These are phyloP conservation scores for Hirschioporus abietinus DNA, from an alignment of 768 basidiomycete species.

Conservation along the genomic window DNA sequence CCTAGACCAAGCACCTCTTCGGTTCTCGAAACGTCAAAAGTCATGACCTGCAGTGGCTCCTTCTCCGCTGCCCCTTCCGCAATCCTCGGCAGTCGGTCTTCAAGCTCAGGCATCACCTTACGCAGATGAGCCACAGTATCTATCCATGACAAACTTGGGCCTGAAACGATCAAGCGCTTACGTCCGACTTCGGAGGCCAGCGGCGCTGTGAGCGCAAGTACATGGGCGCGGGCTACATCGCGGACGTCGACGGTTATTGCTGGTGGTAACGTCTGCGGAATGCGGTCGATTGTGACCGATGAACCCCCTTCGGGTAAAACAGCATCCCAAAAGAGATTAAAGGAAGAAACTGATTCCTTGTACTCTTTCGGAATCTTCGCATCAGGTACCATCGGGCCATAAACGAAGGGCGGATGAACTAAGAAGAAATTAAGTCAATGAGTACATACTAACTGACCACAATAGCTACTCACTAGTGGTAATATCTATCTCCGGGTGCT, in stretches of 20 bases:
- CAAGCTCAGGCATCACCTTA: neutral
- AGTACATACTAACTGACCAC: neutral
- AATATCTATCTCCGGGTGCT: constrained; percentile 12
- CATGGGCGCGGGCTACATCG: constrained; percentile 27
- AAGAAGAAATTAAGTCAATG: neutral
- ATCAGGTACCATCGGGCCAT: constrained; percentile 30
- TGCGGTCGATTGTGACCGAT: constrained; percentile 5
- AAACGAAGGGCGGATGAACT: constrained; percentile 36
- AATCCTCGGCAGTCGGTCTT: neutral
- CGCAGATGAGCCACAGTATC: neutral
- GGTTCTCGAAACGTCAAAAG: neutral
- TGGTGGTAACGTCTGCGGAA: neutral
- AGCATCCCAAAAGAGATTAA: constrained; percentile 20
- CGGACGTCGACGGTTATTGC: constrained; percentile 21
- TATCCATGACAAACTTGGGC: constrained; percentile 6
- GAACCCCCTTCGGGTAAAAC: neutral
- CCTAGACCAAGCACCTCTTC: neutral
- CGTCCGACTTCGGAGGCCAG: constrained; percentile 25
- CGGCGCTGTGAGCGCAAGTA: constrained; percentile 22
- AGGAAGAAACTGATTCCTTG: constrained; percentile 25
- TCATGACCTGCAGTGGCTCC: neutral
- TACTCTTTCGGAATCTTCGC: constrained; percentile 21
- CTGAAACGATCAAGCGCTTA: constrained; percentile 21
- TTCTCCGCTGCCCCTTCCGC: neutral
- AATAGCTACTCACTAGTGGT: constrained; percentile 13